phyloP scores from a whole-genome alignment of 306 rosid species.

The Cicer arietinum region DNA sequence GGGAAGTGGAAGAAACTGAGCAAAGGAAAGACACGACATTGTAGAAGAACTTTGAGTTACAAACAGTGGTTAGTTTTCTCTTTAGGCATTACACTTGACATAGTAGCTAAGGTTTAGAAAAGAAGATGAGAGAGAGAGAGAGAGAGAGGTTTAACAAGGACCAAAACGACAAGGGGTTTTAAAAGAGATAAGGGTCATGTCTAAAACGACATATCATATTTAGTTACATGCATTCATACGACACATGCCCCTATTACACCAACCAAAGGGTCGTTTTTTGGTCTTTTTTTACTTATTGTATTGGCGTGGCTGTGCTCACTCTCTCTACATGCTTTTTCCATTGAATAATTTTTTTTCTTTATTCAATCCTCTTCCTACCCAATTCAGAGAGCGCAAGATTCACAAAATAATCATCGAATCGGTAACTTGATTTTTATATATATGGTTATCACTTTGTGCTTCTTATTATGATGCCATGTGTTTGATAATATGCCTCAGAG shows the following conservation, averaged over 20 bases:
- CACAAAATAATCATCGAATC: neutral
- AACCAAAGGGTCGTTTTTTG: too few relatives aligned
- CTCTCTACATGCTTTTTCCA: neutral
- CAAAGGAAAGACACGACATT: conserved; percentile 71
- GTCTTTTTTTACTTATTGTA: too few relatives aligned
- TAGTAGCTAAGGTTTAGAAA: conserved; percentile 43
- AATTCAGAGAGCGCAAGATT: neutral
- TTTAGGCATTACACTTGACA: conserved; percentile 43
- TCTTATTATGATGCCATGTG: conserved; percentile 20
- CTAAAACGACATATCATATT: conserved; percentile 32
- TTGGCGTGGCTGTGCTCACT: too few relatives aligned
- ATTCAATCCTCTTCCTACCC: conserved; percentile 10
- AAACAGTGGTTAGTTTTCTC: conserved; percentile 38
- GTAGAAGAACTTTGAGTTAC: conserved; percentile 40
- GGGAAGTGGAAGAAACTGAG: conserved; percentile 66
- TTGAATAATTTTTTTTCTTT: neutral
- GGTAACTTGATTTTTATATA: neutral
- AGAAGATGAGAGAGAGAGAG: conserved; percentile 19
- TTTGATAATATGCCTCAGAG: conserved; percentile 44
- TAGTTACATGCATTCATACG: too few relatives aligned
- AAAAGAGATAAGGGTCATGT: neutral
- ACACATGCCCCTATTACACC: too few relatives aligned
- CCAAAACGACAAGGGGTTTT: conserved; percentile 49
- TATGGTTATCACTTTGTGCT: neutral
- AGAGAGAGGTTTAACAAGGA: conserved; percentile 46